Base-by-base conservation (phyloP, 768 basidiomycete species). In the Sarcomyxa edulis region DNA sequence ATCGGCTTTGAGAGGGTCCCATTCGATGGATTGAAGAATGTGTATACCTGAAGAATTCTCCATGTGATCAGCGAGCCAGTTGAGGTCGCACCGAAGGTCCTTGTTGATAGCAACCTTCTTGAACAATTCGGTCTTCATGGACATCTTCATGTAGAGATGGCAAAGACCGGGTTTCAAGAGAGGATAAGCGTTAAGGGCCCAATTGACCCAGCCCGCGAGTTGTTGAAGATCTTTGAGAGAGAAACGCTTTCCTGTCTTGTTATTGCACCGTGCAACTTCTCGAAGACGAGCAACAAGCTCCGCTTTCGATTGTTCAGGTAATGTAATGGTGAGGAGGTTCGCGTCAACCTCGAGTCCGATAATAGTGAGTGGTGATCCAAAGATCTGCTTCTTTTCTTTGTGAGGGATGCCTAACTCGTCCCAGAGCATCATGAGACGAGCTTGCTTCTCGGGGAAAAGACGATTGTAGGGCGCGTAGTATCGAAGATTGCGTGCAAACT, bases 261-360 rank as follows among this genome's bases (percentile, higher is more conserved):
- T 9, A 37, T 12, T 14, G 35, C 20, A 21, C 35, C 20, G 19
- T 10, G 12, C 10, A 23, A 37, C 15, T 37, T 37, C 11, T 30
- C 20, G n/a, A 34, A 18, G 11, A 20, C 10, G n/a, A 12, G 18
- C 35, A 7, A 3, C 25, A 12, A 14, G 3, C 28, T 32, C 7
- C 9, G 11, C 5, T 15, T 2, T 6, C n/a, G n/a, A n/a, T n/a
- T n/a, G n/a, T n/a, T n/a, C n/a, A 5, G 37, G 37, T 28, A 49
- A 29, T 12, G 51, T 48, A 40, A 59, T 42, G 0, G 48, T 39
- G 31, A 53, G 43, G 4, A 12, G 14, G 22, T 49, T 42, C 0
- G 42, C n/a, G 30, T 66, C 54, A 28, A 62, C 50, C 0, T 40
- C 5, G 38, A 63, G 60, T n/a, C 64, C 59, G 37, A 63, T 60